Base-by-base conservation (phyloP, 768 basidiomycete species). In the Leccinum rimulosum region DNA sequence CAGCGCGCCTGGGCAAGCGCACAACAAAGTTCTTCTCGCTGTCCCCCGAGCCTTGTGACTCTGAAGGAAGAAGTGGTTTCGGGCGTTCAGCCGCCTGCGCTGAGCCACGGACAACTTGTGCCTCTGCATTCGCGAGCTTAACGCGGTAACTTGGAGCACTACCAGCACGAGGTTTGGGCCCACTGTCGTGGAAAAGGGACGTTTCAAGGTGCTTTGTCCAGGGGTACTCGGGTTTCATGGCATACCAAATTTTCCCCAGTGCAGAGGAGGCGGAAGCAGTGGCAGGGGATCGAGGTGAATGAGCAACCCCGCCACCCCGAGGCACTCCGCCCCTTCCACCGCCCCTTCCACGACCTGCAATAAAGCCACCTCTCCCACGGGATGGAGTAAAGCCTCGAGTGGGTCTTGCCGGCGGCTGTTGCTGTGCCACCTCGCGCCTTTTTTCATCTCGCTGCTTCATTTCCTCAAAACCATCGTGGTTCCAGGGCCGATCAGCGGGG, bases 391-490 rank as follows among this genome's bases (percentile, higher is more conserved):
- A 62, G 25, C 76, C 79, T 53, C 76, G 74, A 58, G 61, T 60
- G 36, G 69, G 60, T 58, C 73, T 70, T 35, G 68, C 55, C 28
- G 66, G 22, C 57, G 68, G 73, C 45, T 71, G 68, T 50, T 76
- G 76, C 65, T 74, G 74, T 65, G 68, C 62, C 9, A 62, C 62
- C 50, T 69, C 72, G 6, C 70, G 66, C 40, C 75, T 75, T 55
- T 80, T 79, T 58, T 91, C 88, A 59, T 93, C 91, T 64, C 82
- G 82, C 55, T 79, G 80, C 74, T 85, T 91, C 83, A 93, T 83
- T 75, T 95, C 91, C 72, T 93, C 91, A 62, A 87, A 95, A 2
- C 92, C 91, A 68, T 93, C 91, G 68, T 95, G 93, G 0, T 82
- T 86, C 93, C 93, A 94, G 3, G 83, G 71, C 38, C 79, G 82